Percentiles rank a stretch among this genome's conserved stretches.
Conservation (phyloP, 257 asterid species). For the Solanum pinnatisectum region DNA sequence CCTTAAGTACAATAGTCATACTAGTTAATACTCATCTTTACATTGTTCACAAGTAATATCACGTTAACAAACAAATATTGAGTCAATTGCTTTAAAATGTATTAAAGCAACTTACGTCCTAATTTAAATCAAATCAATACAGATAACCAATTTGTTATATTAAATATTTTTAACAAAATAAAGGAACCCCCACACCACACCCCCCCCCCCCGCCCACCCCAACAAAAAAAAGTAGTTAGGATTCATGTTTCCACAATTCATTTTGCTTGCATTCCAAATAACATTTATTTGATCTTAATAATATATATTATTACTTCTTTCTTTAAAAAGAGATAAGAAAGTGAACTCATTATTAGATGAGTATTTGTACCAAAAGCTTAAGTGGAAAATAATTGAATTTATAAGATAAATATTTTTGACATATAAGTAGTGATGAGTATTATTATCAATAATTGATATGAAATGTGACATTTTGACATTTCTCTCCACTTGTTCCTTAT, state of each 20-base stretch:
- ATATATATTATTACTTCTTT: background rate
- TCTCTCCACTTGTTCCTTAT: background rate
- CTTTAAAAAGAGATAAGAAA: background rate
- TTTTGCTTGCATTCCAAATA: background rate
- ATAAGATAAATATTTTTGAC: background rate
- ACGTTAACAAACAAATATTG: no score
- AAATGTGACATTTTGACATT: background rate
- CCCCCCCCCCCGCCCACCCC: background rate
- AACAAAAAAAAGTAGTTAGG: background rate
- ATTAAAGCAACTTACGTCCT: background rate
- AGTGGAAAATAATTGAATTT: background rate
- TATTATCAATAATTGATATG: background rate
- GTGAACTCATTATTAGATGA: background rate
- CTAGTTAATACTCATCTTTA: no score
- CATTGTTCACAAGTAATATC: no score
- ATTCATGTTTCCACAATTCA: background rate
- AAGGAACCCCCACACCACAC: background rate
- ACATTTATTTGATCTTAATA: background rate
- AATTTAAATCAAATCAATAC: background rate
- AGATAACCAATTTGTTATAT: background rate
- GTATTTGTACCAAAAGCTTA: background rate
- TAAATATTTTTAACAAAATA: no score
- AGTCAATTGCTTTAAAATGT: no score
- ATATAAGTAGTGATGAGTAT: background rate
- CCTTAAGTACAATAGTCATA: no score